Base-by-base conservation (phyloP, 345 rosid genomes). In the Passiflora organensis region DNA sequence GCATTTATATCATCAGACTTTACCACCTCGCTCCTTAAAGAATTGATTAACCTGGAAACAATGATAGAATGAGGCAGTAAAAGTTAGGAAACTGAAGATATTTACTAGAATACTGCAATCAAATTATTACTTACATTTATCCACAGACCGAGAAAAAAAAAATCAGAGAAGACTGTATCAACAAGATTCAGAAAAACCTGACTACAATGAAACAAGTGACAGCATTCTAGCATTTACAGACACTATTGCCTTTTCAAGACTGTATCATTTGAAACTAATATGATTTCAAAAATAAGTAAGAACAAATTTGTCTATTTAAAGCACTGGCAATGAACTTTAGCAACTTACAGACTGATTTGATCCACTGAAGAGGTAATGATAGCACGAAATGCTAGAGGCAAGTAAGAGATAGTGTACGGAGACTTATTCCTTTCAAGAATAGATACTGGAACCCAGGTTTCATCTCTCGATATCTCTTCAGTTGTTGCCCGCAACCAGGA, bases 361-460 rank as follows among this genome's bases (percentile, higher is more conserved):
- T 89, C 99, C 96, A 93, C 74, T 28, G 89, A 86, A 32, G 91
- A 83, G 47, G 64, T 68, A 59, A 89, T 62, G 55, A 89, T 60
- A n/a, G 91, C 80, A 72, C 85, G 86, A 69, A 86, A 93, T 19
- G 85, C 87, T 53, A 86, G 81, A 62, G 99, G 99, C 78, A 89
- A 73, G 79, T 72, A 84, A 56, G 97, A 93, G 75, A 93, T 93
- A 36, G 80, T 66, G 63, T 84, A 86, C 25, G 94, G 91, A 72
- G 99, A 89, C 70, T 70, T 81, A 64, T 89, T 89, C 78, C 99
- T 80, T 72, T 86, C 99, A 66, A 93, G 96, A 70, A 82, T 67
- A 54, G 91, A 89, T 17, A 93, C 95, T 2, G 89, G 81, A 52
- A 86, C 59, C 99, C 95, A 93, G 18, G 84, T 80, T 77, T 93